Conservation (phyloP, 768 basidiomycete species). For the Hirschioporus abietinus region DNA sequence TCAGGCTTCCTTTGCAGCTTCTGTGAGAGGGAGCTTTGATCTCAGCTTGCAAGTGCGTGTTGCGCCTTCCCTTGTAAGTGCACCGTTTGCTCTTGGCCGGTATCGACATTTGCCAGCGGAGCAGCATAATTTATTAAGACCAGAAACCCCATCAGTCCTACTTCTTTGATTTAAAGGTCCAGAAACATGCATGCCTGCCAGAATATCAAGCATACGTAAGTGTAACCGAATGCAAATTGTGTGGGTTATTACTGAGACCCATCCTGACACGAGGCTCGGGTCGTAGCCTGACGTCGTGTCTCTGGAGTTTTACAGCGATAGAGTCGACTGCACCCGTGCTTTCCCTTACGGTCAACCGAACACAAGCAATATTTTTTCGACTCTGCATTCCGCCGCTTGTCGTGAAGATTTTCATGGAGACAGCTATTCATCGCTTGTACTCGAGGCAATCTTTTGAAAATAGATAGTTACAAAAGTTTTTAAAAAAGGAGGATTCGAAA, state of each 20-base stretch:
- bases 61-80: neutral
- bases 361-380: too few relatives aligned
- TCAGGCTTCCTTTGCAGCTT: neutral
- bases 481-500: too few relatives aligned
- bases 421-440: neutral
- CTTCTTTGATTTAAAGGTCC: too few relatives aligned
- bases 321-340: neutral
- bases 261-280: too few relatives aligned
- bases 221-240: neutral
- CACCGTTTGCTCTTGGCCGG: too few relatives aligned
- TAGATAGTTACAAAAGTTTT: neutral
- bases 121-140: neutral
- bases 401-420: neutral
- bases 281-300: too few relatives aligned
- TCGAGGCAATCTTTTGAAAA: too few relatives aligned
- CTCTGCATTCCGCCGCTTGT: neutral
- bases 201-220: too few relatives aligned
- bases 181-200: too few relatives aligned
- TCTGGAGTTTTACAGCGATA: too few relatives aligned
- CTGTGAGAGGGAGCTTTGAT: neutral
- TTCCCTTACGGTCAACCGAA: neutral
- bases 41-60: neutral
- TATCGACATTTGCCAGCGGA: neutral
- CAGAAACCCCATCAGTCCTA: too few relatives aligned
- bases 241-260: too few relatives aligned